These are phyloP conservation scores for Solanum piurae DNA, from an alignment of 257 asterid species.

Conservation along the genomic window DNA sequence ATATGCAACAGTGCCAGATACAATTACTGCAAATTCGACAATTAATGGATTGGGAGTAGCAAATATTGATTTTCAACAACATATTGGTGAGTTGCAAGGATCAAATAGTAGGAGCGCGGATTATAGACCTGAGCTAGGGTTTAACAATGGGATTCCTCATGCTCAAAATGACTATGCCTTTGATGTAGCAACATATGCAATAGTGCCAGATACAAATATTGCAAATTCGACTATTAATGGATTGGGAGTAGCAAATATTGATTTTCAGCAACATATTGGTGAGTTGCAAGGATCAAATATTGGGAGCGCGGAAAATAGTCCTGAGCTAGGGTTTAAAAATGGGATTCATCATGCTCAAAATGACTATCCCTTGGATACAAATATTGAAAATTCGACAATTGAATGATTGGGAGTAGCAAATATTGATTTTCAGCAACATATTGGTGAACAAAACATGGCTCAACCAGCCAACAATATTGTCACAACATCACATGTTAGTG, in stretches of 20 bases:
- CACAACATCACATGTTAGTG: background rate
- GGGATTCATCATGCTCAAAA: background rate
- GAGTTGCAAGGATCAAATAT: background rate
- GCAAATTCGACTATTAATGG: too few species aligned
- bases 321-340: background rate
- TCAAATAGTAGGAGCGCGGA: background rate
- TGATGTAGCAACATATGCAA: background rate
- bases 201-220: too few species aligned
- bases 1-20: background rate
- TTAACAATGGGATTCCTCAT: background rate
- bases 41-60: too few species aligned
- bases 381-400: background rate
- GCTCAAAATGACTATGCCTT: background rate
- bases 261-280: too few species aligned
- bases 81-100: background rate
- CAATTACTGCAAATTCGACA: too few species aligned
- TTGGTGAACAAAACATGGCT: background rate
- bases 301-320: background rate
- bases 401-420: background rate
- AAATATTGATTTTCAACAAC: too few species aligned
- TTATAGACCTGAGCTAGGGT: background rate
- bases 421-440: background rate
- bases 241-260: too few species aligned
- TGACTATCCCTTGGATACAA: background rate
- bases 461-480: background rate